phyloP scores from a whole-genome alignment of 306 rosid genomes.

The Malus sieversii region DNA sequence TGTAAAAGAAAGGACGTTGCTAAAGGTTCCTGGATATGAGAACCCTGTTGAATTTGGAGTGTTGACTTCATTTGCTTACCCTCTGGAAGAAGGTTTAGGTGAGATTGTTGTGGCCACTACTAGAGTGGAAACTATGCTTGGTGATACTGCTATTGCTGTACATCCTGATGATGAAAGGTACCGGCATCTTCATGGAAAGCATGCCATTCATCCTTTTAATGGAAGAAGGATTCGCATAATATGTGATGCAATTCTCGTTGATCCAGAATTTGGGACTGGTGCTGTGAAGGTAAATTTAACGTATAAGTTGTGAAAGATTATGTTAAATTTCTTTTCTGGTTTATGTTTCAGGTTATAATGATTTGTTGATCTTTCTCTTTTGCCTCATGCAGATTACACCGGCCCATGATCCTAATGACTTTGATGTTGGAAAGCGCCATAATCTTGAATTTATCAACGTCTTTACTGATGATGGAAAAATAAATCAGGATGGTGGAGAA shows the following conservation, averaged over 20 bases:
- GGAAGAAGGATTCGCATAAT: slow-evolving; percentile 73
- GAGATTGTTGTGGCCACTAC: slow-evolving; percentile 95
- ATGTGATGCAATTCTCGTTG: slow-evolving; percentile 85
- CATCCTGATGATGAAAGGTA: slow-evolving; percentile 76
- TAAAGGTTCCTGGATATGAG: slow-evolving; percentile 77
- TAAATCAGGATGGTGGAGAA: slow-evolving; percentile 84
- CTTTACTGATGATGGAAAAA: slow-evolving; percentile 82
- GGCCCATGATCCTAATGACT: slow-evolving; percentile 98
- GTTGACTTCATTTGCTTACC: slow-evolving; percentile 79
- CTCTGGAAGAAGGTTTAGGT: slow-evolving; percentile 70
- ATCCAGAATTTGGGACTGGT: slow-evolving; percentile 87
- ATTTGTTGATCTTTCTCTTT: slow-evolving; percentile 12
- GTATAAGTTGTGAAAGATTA: background rate
- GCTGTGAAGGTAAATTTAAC: slow-evolving; percentile 77
- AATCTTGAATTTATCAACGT: slow-evolving; percentile 69
- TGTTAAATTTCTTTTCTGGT: background rate
- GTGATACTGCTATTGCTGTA: slow-evolving; percentile 89
- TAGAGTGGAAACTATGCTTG: slow-evolving; percentile 94
- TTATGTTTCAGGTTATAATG: background rate
- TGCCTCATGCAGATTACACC: slow-evolving; percentile 77
- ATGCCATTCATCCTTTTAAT: slow-evolving; percentile 82
- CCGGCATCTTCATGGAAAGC: slow-evolving; percentile 71
- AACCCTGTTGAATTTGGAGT: slow-evolving; percentile 81
- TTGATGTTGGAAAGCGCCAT: slow-evolving; percentile 87
- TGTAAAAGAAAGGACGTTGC: slow-evolving; percentile 60